These are phyloP conservation scores for Umbelopsis sp. DNA, from an alignment of 371 early-diverging fungal genomes.

Conservation along the genomic window DNA sequence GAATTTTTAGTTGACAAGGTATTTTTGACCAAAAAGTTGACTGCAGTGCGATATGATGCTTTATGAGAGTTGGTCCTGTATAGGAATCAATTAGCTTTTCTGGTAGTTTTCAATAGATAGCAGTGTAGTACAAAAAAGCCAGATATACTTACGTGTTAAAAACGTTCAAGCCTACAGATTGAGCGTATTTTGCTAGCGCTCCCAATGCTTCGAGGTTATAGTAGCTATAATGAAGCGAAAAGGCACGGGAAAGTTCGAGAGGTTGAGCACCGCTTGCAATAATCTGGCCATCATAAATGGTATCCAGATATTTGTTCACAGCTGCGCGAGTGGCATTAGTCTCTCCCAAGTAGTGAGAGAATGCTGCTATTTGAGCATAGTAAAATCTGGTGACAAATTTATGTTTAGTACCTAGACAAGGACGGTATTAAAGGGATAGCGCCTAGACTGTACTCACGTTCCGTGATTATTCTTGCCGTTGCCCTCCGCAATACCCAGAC, in stretches of 20 bases:
- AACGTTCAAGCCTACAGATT: slow-evolving; percentile 8
- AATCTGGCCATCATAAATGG: not conserved
- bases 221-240: slow-evolving; percentile 19
- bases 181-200: not conserved
- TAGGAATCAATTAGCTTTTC: not conserved
- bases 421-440: not conserved
- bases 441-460: slow-evolving; percentile 1
- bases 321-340: not conserved
- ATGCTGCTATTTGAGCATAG: slow-evolving; percentile 15
- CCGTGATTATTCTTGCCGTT: slow-evolving; percentile 16
- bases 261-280: slow-evolving; percentile 12
- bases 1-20: not conserved
- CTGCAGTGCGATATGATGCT: slow-evolving; percentile 13
- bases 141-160: not conserved
- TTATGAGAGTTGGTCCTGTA: slow-evolving; percentile 4
- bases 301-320: slow-evolving; percentile 1
- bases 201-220: slow-evolving; percentile 14
- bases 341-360: slow-evolving; percentile 13
- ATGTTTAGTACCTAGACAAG: not conserved
- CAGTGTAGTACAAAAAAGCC: not conserved
- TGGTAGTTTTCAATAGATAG: not conserved
- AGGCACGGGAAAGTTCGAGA: slow-evolving; percentile 7
- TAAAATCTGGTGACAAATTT: slow-evolving; percentile 2
- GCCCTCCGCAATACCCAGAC: slow-evolving; percentile 5
- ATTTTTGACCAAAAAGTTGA: slow-evolving; percentile 13